Evolutionary conservation across 2,329 filamentous ascomycete genomes (phyloP).

Genomic region (Penicillium sp.): DNA sequence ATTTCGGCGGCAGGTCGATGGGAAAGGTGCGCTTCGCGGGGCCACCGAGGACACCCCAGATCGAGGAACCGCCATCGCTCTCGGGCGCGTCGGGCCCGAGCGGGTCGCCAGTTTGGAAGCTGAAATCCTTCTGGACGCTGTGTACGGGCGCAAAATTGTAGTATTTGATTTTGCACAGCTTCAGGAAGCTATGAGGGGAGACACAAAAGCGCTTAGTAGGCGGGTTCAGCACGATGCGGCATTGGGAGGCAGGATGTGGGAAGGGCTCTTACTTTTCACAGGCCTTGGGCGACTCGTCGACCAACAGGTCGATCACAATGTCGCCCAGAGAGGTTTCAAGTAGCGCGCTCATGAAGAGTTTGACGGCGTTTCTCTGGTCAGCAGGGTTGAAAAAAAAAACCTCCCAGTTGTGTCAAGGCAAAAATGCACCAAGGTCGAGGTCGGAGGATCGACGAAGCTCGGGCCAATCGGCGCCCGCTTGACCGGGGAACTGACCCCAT

Average conservation of each 20-base stretch:
- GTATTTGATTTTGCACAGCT: conserved; percentile 98
- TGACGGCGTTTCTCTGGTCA: not conserved
- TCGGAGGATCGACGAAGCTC: conserved; percentile 23
- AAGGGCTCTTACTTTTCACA: conserved; percentile 81
- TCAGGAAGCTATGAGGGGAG: conserved; percentile 73
- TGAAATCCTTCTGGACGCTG: conserved; percentile 91
- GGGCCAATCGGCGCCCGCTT: conserved; percentile 21
- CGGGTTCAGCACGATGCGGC: conserved; percentile 55
- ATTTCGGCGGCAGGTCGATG: conserved; percentile 80
- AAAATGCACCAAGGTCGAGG: conserved; percentile 1
- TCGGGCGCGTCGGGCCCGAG: conserved; percentile 81
- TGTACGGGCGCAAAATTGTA: conserved; percentile 97
- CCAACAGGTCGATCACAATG: conserved; percentile 89
- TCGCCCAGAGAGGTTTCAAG: conserved; percentile 92
- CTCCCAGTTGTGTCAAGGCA: not conserved
- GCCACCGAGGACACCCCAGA: conserved; percentile 82
- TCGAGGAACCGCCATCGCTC: conserved; percentile 89
- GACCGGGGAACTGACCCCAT: conserved; percentile 13
- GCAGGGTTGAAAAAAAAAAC: not conserved
- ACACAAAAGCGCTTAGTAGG: conserved; percentile 54
- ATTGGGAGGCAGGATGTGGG: conserved; percentile 8
- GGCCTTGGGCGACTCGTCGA: conserved; percentile 84
- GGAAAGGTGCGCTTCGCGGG: conserved; percentile 75
- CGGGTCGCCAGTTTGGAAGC: conserved; percentile 93
- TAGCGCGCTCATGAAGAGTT: conserved; percentile 76